Evolutionary conservation across 306 rosid species (phyloP), one percentile per base, ranked within the genome.

Genomic region (Vigna trinervia): DNA sequence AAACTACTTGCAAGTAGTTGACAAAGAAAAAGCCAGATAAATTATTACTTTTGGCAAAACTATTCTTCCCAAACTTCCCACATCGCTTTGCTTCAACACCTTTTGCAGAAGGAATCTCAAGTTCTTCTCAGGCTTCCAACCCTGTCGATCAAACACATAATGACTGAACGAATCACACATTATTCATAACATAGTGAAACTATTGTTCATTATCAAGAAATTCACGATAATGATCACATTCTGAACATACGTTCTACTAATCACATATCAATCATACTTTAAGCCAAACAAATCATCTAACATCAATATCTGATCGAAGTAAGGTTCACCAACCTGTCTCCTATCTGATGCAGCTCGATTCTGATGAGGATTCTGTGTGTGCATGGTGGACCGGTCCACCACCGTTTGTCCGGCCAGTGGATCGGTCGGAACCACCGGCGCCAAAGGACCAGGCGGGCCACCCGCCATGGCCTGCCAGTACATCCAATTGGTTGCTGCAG

Each of bases 51-150:
- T 95, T 34, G 99, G 99, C 62, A 95, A 69, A 12, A 95, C 99
- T 63, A 95, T 95, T 85, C 99, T 89, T 9, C 99, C 99, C 45
- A 95, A 85, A 80, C 84, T 95, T 20, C 97, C 97, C 57, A 95
- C 99, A 70, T 95, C 99, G n/a, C 99, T 95, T 80, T 95, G 99
- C 90, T 95, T 95, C 89, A 95, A 86, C 75, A 95, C 97, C 76
- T 95, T 95, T 66, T 95, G 99, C 12, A 95, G 84, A 67, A 95
- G 97, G 75, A 95, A 95, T 88, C 78, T 88, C 89, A 95, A 83
- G 65, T 95, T 95, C 84, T 92, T 92, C 92, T 90, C 99, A 9
- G 97, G 88, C 82, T 90, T 95, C 99, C 97, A 89, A 72, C 94
- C 99, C 99, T 89, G 56, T 54, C 10, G 30, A 69, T 52, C 28